A percentile compares a stretch with the other conserved stretches of the same genome.
phyloP scores from a whole-genome alignment of 1,139 yeast species.

The Nakaseomyces delphensis region DNA sequence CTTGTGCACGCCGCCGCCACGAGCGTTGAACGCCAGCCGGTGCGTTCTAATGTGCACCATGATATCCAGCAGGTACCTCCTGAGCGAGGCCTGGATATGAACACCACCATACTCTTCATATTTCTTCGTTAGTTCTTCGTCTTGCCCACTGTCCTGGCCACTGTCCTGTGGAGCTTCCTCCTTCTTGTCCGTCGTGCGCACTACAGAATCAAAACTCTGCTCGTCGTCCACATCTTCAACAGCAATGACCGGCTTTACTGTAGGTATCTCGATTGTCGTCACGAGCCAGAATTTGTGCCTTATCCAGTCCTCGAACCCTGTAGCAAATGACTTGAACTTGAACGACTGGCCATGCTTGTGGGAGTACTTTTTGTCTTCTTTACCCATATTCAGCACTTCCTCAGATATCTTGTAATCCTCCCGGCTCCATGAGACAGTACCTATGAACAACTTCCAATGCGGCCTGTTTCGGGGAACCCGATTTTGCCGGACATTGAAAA shows the following conservation, averaged over 20 bases:
- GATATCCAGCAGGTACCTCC: conserved; percentile 29
- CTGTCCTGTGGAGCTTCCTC: background rate
- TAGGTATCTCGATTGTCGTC: conserved; percentile 2
- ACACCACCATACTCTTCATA: conserved; percentile 10
- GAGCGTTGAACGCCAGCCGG: conserved; percentile 24
- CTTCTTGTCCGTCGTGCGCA: background rate
- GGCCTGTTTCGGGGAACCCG: conserved; percentile 1
- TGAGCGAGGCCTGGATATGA: conserved; percentile 20
- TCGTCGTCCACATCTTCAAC: conserved; percentile 2
- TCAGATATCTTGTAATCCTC: conserved; percentile 2
- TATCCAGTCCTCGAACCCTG: conserved; percentile 16
- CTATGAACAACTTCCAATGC: conserved; percentile 14
- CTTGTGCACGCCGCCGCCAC: conserved; percentile 29
- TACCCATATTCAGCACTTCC: conserved; percentile 1
- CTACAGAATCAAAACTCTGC: background rate
- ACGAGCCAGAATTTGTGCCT: conserved; percentile 27
- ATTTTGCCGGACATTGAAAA: background rate
- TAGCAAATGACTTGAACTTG: conserved; percentile 8
- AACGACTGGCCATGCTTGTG: conserved; percentile 7
- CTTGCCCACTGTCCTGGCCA: background rate
- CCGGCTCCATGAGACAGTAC: conserved; percentile 14
- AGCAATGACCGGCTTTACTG: background rate
- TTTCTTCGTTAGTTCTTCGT: background rate
- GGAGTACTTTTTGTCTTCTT: conserved; percentile 3
- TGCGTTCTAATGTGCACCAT: conserved; percentile 30